A percentile compares a stretch with the other conserved stretches of the same genome.
phyloP scores from a whole-genome alignment of 2,329 filamentous ascomycete species.

The Chaetomium sp. region DNA sequence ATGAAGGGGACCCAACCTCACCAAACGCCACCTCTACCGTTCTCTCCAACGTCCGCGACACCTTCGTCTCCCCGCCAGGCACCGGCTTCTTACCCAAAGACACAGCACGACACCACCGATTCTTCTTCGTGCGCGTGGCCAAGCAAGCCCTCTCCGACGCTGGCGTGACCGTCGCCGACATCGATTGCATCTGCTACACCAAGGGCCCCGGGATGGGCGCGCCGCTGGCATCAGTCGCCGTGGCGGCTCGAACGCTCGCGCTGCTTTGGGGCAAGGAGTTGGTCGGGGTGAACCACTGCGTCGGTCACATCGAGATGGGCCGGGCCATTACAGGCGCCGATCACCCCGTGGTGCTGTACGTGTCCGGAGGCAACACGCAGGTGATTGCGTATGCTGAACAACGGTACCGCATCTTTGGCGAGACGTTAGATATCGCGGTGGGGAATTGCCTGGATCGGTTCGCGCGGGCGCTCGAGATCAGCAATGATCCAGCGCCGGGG shows the following conservation, averaged over 20 bases:
- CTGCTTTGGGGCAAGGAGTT: conserved; percentile 84
- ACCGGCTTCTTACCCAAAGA: conserved; percentile 96
- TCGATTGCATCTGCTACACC: conserved; percentile 94
- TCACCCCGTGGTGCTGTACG: conserved; percentile 93
- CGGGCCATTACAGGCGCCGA: conserved; percentile 81
- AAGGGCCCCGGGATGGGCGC: conserved; percentile 95
- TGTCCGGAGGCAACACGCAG: conserved; percentile 93
- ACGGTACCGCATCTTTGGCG: conserved; percentile 94
- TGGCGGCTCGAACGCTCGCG: conserved; percentile 74
- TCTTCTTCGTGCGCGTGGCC: conserved; percentile 76
- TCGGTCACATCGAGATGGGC: conserved; percentile 99
- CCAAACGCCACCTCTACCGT: conserved; percentile 45
- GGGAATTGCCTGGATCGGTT: conserved; percentile 97
- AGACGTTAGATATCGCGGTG: conserved; percentile 94
- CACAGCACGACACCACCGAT: conserved; percentile 84
- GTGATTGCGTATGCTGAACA: conserved; percentile 95
- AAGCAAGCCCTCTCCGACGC: conserved; percentile 71
- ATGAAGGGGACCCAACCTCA: conserved; percentile 45
- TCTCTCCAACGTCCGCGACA: conserved; percentile 91
- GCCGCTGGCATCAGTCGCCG: conserved; percentile 76
- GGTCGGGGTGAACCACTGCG: conserved; percentile 94
- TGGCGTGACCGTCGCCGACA: conserved; percentile 51
- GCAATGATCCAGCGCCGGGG: conserved; percentile 92
- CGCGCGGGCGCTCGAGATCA: conserved; percentile 81
- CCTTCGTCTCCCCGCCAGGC: conserved; percentile 84